phyloP scores from a whole-genome alignment of 1,284 basidiomycete species.

The Sanghuangporus baumii region DNA sequence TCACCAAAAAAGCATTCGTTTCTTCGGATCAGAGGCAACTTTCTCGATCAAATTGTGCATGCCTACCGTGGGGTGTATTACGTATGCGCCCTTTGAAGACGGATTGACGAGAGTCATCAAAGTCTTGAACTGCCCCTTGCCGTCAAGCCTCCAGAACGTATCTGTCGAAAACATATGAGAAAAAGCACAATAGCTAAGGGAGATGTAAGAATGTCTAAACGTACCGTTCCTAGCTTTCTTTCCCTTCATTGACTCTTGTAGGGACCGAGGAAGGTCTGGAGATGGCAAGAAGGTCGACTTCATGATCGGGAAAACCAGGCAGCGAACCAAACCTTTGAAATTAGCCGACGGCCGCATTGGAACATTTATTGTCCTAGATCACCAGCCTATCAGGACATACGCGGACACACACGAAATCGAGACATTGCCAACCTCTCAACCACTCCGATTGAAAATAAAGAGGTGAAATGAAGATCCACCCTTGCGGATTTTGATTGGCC shows the following conservation, averaged over 20 bases:
- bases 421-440: conserved; percentile 43
- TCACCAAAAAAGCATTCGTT: not conserved
- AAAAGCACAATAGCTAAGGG: not conserved
- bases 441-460: conserved; percentile 30
- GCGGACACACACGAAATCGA: conserved; percentile 17
- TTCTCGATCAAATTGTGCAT: not conserved
- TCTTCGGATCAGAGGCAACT: not conserved
- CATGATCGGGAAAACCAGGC: not conserved
- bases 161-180: conserved; percentile 22
- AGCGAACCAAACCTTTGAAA: conserved; percentile 35
- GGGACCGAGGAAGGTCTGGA: not conserved
- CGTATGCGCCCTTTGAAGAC: conserved; percentile 39
- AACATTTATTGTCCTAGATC: conserved; percentile 43
- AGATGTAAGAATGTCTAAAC: not conserved
- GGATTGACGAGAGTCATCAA: conserved; percentile 51
- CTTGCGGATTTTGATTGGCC: conserved; percentile 21
- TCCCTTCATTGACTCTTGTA: not conserved
- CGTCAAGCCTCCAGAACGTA: conserved; percentile 49
- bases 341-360: conserved; percentile 42
- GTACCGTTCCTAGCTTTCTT: not conserved
- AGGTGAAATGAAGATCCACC: conserved; percentile 47
- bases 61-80: conserved; percentile 57
- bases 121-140: conserved; percentile 47
- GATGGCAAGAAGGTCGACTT: not conserved
- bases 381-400: not conserved